Base-by-base conservation (phyloP, 352 stramenopile genomes). In the Phytophthora podocarpi region DNA sequence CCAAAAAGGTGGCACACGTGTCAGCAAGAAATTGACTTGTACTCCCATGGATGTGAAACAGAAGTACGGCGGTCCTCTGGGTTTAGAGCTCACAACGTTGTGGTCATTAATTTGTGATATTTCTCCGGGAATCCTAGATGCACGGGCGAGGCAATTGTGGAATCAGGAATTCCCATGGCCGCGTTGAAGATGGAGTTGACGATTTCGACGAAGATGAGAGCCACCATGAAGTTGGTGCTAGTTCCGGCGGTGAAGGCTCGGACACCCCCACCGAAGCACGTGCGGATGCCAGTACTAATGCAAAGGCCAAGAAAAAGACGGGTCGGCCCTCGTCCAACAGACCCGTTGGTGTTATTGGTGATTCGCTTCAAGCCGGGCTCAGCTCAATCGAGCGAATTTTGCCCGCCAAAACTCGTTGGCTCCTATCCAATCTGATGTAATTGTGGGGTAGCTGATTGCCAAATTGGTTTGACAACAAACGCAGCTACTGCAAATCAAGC, bases 81-180 rank as follows among this genome's bases (percentile, higher is more conserved):
- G 35, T 6, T 30, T 20, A 20, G 42, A 55, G 7, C 54, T 63
- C 7, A 24, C 43, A 1, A 26, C 42, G 4, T 41, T 63, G 24
- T 55, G 54, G 26, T 15, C 54, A 39, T 24, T 63, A 34, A 6
- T 54, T 8, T 63, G 35, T 34, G 43, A 62, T 30, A 26, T 49
- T 62, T 54, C 31, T 62, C 34, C 4, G 16, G 26, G 12, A 37
- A 39, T 2, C 42, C 42, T 24, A 43, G 32, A 7, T 49, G 35
- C 27, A 63, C 54, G n/a, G 54, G 54, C 2, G 54, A 63, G 16
- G 32, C 32, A 28, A 55, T 55, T 36, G 32, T 42, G 2, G 54
- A 63, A 34, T 55, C 54, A 8, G 34, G 43, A 11, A 20, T 34
- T 34, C 9, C 13, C 47, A n/a, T 15, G 18, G 28, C 0, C 18